Percentiles rank a stretch among this genome's conserved stretches.
Conservation (phyloP, 805 yeast species). For the Candida silvicultrix region DNA sequence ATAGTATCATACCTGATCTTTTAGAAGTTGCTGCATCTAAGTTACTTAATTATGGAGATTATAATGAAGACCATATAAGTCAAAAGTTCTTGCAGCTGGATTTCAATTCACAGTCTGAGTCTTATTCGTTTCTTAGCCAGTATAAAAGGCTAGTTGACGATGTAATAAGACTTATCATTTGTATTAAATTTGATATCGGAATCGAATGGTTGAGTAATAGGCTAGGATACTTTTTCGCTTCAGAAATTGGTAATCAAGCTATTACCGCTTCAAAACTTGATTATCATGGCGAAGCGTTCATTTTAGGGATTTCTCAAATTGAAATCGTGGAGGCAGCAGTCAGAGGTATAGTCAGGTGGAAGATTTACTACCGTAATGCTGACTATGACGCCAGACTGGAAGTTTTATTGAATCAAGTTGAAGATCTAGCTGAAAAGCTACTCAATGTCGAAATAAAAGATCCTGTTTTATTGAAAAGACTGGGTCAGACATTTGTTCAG, state of each 20-base stretch:
- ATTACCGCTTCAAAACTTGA: constrained; percentile 48
- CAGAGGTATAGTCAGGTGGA: constrained; percentile 93
- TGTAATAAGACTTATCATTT: constrained; percentile 79
- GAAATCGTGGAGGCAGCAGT: constrained; percentile 84
- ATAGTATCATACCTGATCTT: constrained; percentile 54
- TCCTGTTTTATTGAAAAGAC: constrained; percentile 76
- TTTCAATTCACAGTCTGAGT: constrained; percentile 82
- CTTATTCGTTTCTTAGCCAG: constrained; percentile 66
- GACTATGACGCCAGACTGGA: constrained; percentile 46
- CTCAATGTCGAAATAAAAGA: constrained; percentile 71
- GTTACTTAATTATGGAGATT: constrained; percentile 63
- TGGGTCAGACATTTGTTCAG: constrained; percentile 88
- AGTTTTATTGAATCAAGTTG: constrained; percentile 47
- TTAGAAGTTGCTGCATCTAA: constrained; percentile 75
- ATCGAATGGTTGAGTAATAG: constrained; percentile 75
- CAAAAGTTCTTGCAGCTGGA: constrained; percentile 72
- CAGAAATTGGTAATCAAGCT: constrained; percentile 61
- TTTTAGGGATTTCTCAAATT: constrained; percentile 75
- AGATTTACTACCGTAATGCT: constrained; percentile 73
- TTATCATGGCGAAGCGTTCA: constrained; percentile 59
- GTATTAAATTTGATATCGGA: constrained; percentile 79
- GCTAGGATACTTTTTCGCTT: constrained; percentile 64
- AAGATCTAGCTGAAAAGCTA: constrained; percentile 66
- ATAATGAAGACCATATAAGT: constrained; percentile 59
- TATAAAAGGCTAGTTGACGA: constrained; percentile 85